phyloP scores from a whole-genome alignment of 1,284 basidiomycete genomes.

The Malassezia psittaci region DNA sequence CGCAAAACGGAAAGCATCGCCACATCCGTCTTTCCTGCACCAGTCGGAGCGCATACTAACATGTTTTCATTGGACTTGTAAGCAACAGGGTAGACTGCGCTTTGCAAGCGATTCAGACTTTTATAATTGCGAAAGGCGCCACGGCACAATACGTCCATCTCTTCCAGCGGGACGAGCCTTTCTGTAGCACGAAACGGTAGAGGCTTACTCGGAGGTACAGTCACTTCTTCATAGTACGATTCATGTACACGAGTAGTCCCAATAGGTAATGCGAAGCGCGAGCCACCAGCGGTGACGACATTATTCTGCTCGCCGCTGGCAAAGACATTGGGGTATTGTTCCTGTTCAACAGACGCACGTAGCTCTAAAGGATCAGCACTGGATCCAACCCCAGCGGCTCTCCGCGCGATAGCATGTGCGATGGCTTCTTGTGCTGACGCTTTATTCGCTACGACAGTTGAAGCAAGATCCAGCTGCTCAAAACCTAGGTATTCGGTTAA shows the following conservation, averaged over 20 bases:
- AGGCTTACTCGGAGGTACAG: constrained; percentile 71
- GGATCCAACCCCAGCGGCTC: constrained; percentile 56
- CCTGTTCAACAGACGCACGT: constrained; percentile 62
- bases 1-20: constrained; percentile 89
- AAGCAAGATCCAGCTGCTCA: constrained; percentile 61
- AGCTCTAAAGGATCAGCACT: constrained; percentile 54
- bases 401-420: constrained; percentile 51
- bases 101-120: constrained; percentile 85
- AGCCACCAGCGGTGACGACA: constrained; percentile 62
- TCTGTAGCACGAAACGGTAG: constrained; percentile 68
- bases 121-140: constrained; percentile 86
- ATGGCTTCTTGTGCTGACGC: constrained; percentile 18
- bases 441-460: constrained; percentile 39
- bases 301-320: constrained; percentile 62
- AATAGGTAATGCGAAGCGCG: constrained; percentile 68
- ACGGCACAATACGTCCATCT: constrained; percentile 67
- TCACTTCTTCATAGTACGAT: constrained; percentile 61
- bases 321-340: constrained; percentile 75
- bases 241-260: constrained; percentile 64
- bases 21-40: constrained; percentile 88
- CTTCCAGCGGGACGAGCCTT: constrained; percentile 61
- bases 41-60: constrained; percentile 56
- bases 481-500: constrained; percentile 75
- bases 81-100: constrained; percentile 84
- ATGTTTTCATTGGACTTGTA: constrained; percentile 93